Base-by-base conservation (phyloP, 1,284 basidiomycete genomes). In the Rhodotorula sp. region DNA sequence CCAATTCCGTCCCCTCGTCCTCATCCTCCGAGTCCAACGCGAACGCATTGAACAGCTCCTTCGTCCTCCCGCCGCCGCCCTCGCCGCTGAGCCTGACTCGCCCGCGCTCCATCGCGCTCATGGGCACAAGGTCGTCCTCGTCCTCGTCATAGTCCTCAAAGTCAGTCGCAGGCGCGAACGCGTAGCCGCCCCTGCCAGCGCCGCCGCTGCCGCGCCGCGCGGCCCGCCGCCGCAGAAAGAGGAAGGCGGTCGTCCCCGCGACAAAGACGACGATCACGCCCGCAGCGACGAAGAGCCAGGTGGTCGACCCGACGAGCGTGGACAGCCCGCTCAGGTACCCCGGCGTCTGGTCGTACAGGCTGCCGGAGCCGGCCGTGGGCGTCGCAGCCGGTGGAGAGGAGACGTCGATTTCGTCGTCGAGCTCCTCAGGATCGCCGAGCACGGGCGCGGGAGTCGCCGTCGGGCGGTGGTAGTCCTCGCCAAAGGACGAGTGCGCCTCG, bases 11-110 rank as follows among this genome's bases (percentile, higher is more conserved):
- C 4, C 48, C 67, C 8, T 76, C 78, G 2, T 78, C 80, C 17
- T 81, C 80, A 12, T 80, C 81, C 29, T 80, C 80, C 34, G 78
- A 79, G 10, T 80, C 66, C 37, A 80, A 37, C 54, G 77, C 80
- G 73, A 83, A 83, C 4, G 82, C 82, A 66, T 83, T 80, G 74
- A 83, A 83, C 32, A 83, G 72, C 71, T 83, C 82, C 63, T 79
- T 75, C 27, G 81, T 81, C 59, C 80, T 59, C 44, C 56, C 67
- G 56, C 59, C 36, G 58, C 61, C 53, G 7, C n/a, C n/a, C n/a
- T 61, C 68, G 4, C 69, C 61, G 8, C 64, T 61, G n/a, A 74
- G 59, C 29, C 69, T 50, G 34, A 74, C 41, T 25, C 76, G 50
- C 0, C 72, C 76, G 6, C 78, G 72, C 51, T 80, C 76, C 66